Conservation (phyloP, 768 basidiomycete genomes). For the Imleria badia region DNA sequence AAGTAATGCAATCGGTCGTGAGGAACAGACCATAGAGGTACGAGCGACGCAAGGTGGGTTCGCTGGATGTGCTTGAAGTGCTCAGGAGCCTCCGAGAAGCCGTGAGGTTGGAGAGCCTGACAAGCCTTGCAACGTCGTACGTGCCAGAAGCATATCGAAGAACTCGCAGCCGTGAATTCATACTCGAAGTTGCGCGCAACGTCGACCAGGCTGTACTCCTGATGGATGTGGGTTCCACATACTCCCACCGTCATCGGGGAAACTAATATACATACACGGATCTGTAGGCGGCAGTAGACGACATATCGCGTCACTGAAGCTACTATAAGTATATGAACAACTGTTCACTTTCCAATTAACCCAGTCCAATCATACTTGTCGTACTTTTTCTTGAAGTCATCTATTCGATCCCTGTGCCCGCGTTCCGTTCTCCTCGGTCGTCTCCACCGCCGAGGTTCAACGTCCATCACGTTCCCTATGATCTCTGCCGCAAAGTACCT, state of each 20-base stretch:
- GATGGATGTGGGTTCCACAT: neutral
- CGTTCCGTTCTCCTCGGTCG: constrained; percentile 75
- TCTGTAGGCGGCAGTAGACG: neutral
- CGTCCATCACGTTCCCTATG: constrained; percentile 84
- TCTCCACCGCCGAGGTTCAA: constrained; percentile 86
- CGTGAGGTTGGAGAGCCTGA: neutral
- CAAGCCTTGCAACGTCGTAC: neutral
- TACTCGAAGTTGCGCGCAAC: constrained; percentile 7
- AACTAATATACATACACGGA: neutral
- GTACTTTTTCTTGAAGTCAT: constrained; percentile 71
- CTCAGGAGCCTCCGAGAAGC: constrained; percentile 11
- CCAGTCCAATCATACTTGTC: constrained; percentile 80
- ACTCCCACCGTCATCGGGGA: neutral
- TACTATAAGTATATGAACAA: neutral
- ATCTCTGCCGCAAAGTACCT: constrained; percentile 97
- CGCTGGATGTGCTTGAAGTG: constrained; percentile 12
- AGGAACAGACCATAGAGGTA: constrained; percentile 55
- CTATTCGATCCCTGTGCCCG: constrained; percentile 62
- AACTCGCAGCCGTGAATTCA: neutral
- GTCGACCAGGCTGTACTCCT: neutral
- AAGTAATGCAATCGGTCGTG: neutral
- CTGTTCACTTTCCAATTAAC: constrained; percentile 49
- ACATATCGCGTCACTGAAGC: too few species aligned
- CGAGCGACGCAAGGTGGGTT: constrained; percentile 44
- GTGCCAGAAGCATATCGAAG: neutral